Percentiles rank a stretch among this genome's conserved stretches.
These are phyloP conservation scores for Xerocomellus amylosporus DNA, from an alignment of 768 basidiomycete genomes.

Conservation along the genomic window DNA sequence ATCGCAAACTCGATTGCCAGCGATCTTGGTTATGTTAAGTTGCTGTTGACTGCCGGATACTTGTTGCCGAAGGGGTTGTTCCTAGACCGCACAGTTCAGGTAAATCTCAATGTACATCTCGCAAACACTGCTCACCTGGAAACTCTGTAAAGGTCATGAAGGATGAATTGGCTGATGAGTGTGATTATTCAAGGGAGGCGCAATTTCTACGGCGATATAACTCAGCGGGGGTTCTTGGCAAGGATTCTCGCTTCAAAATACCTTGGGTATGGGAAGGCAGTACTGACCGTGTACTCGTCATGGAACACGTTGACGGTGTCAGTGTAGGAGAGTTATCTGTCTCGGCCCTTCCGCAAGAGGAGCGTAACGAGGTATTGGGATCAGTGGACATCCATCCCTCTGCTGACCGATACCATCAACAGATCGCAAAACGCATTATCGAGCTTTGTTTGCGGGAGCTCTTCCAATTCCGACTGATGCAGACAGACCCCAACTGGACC, in stretches of 20 bases:
- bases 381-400: not conserved
- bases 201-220: slow-evolving; percentile 62
- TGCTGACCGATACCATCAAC: not conserved
- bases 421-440: slow-evolving; percentile 84
- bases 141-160: slow-evolving; percentile 67
- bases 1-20: slow-evolving; percentile 83
- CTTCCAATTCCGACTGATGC: slow-evolving; percentile 90
- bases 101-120: slow-evolving; percentile 22
- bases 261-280: slow-evolving; percentile 86
- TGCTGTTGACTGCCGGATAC: slow-evolving; percentile 75
- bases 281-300: slow-evolving; percentile 81
- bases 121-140: not conserved
- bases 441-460: slow-evolving; percentile 88
- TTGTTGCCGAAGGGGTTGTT: slow-evolving; percentile 88
- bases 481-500: slow-evolving; percentile 98
- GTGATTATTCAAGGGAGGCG: slow-evolving; percentile 86
- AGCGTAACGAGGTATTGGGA: slow-evolving; percentile 67
- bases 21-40: slow-evolving; percentile 81
- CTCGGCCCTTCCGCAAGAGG: slow-evolving; percentile 53
- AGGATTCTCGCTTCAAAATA: slow-evolving; percentile 69
- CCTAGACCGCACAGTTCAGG: slow-evolving; percentile 81
- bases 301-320: slow-evolving; percentile 79
- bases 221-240: slow-evolving; percentile 46
- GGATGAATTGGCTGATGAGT: slow-evolving; percentile 88
- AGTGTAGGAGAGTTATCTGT: slow-evolving; percentile 70